Conservation (phyloP, 352 stramenopile genomes). For the Pythium guiyangense region DNA sequence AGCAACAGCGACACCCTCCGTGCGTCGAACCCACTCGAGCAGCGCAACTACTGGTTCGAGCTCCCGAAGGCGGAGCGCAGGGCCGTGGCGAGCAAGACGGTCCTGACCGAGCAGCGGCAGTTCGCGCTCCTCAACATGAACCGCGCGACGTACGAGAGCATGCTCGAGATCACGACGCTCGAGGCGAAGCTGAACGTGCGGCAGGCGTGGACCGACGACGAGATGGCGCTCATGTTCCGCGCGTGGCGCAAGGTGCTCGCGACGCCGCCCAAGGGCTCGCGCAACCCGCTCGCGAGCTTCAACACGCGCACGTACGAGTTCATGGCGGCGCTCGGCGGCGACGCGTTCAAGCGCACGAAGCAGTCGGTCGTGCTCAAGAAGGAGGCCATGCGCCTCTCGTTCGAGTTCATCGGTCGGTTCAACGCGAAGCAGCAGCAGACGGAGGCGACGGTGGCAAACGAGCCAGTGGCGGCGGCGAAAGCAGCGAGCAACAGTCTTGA, state of each 20-base stretch:
- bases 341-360: conserved; percentile 7
- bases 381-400: conserved; percentile 10
- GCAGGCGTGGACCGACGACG: conserved; percentile 8
- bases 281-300: conserved; percentile 3
- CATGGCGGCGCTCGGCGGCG: conserved; percentile 6
- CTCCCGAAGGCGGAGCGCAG: conserved; percentile 9
- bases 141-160: conserved; percentile 6
- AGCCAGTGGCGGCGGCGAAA: too few relatives aligned
- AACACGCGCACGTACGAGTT: conserved; percentile 11
- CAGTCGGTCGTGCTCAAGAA: conserved; percentile 13
- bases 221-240: conserved; percentile 9
- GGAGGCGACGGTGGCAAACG: too few relatives aligned
- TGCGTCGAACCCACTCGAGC: not conserved
- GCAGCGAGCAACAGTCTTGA: not conserved
- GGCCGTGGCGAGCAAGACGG: not conserved
- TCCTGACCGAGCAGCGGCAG: conserved; percentile 8
- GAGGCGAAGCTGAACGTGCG: conserved; percentile 9
- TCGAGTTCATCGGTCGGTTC: conserved; percentile 8
- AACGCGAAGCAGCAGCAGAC: too few relatives aligned
- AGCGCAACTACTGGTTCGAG: conserved; percentile 10
- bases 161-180: conserved; percentile 9
- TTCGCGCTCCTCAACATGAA: conserved; percentile 11
- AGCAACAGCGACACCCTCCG: too few relatives aligned
- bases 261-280: not conserved
- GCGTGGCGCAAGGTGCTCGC: conserved; percentile 9